These are phyloP conservation scores for Saccharomycopsis phalli DNA, from an alignment of 1,139 yeast species.

Conservation along the genomic window DNA sequence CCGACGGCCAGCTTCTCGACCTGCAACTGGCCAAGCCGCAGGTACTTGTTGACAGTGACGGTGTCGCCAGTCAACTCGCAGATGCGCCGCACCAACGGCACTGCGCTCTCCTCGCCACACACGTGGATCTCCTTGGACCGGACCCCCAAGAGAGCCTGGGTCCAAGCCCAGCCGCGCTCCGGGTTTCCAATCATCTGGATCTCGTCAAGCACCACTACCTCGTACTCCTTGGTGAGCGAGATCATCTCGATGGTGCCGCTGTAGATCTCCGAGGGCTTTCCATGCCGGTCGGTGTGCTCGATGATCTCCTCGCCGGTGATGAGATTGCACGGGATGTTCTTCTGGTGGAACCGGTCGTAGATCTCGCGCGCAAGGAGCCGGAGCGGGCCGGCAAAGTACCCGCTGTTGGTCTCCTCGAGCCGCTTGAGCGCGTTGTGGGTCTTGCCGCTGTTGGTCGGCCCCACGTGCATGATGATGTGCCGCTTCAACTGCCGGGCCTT, in stretches of 20 bases:
- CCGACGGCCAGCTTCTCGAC: slow-evolving; percentile 39
- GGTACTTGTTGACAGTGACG: slow-evolving; percentile 55
- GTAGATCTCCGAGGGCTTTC: slow-evolving; percentile 62
- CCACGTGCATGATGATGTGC: slow-evolving; percentile 80
- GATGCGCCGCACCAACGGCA: slow-evolving; percentile 51
- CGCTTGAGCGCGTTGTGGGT: slow-evolving; percentile 74
- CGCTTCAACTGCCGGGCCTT: slow-evolving; percentile 74
- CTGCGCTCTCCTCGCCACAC: slow-evolving; percentile 88
- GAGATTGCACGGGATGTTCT: slow-evolving; percentile 66
- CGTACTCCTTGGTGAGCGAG: slow-evolving; percentile 56
- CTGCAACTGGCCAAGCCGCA: slow-evolving; percentile 64
- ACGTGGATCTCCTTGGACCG: slow-evolving; percentile 79
- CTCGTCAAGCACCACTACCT: slow-evolving; percentile 88
- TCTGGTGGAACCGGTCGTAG: slow-evolving; percentile 64
- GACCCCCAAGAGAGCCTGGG: slow-evolving; percentile 81
- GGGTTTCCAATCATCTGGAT: slow-evolving; percentile 88
- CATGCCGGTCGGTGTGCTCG: slow-evolving; percentile 57
- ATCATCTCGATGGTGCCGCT: slow-evolving; percentile 96
- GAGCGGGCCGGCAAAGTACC: slow-evolving; percentile 92
- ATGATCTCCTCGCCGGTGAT: slow-evolving; percentile 92
- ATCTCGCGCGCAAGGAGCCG: slow-evolving; percentile 86
- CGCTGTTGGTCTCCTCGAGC: slow-evolving; percentile 60
- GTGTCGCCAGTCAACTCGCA: slow-evolving; percentile 72
- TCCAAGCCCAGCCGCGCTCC: slow-evolving; percentile 90
- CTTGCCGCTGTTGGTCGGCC: slow-evolving; percentile 97